Evolutionary conservation across 164 flowering plant species (phyloP), one percentile per base, ranked within the genome.

Genomic region (Annona squamosa): DNA sequence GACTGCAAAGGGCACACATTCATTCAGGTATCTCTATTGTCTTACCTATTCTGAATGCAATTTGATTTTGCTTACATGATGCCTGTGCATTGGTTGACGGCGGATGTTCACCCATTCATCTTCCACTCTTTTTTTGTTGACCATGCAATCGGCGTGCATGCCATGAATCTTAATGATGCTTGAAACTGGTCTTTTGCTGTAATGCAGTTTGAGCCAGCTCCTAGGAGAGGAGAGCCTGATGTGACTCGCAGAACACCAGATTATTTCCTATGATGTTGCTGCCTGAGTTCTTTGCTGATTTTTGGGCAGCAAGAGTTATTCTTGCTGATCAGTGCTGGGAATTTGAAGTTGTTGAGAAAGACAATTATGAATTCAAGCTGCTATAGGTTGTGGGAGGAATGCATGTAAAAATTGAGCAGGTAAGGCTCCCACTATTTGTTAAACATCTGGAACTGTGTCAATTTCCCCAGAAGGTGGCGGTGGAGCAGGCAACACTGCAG

Each of bases 221-320:
- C 98, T 45, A 85, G 98, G 86, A 86, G 98, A 79, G 98, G 98
- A 52, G 98, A 94, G 83, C 98, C 98, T 37, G 98, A 92, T 81
- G 98, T 94, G 26, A 94, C 97, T 46, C 86, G 98, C 13, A 89
- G 98, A 82, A 94, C 98, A 71, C 98, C 98, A 2, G 98, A 94
- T 82, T 94, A 94, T 76, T 94, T 94, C 83, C 82, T 94, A 72
- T 93, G 83, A 87, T 63, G 78, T 72, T 71, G 67, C 77, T 44
- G 73, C 19, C 19, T 2, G 19, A 46, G 76, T 45, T 71, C 9
- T 75, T 76, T 71, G 79, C 75, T 68, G 72, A 73, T 67, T 76
- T 71, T 63, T 71, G 69, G 46, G 74, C 73, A 7, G 82, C 82
- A 68, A 47, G 67, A 67, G 59, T 42, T 75, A 70, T 77, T 62